Percentiles rank a stretch among this genome's conserved stretches.
Evolutionary conservation across 2,329 filamentous ascomycete genomes (phyloP).

Genomic region (Aspergillus novoparasiticus): DNA sequence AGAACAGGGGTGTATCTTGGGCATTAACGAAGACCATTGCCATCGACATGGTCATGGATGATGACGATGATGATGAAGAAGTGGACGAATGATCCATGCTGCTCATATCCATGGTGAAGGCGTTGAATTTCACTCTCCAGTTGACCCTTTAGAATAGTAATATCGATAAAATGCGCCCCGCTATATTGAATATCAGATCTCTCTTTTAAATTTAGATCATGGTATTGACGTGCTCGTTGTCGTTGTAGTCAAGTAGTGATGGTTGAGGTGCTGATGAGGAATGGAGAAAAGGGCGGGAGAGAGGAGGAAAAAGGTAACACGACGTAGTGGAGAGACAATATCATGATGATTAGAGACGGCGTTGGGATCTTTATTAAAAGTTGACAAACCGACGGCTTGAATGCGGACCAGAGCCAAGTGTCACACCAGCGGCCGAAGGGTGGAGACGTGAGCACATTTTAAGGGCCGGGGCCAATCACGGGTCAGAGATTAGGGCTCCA

Average conservation of each 20-base stretch:
- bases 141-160: not conserved
- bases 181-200: not conserved
- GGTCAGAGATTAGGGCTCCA: conserved; percentile 16
- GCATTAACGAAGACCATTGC: conserved; percentile 55
- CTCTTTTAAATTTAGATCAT: not conserved
- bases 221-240: not conserved
- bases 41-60: conserved; percentile 30
- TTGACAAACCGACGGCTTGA: not conserved
- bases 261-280: not conserved
- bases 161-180: not conserved
- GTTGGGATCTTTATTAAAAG: conserved; percentile 1
- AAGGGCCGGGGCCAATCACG: conserved; percentile 8
- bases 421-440: not conserved
- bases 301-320: not conserved
- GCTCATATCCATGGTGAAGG: conserved; percentile 19
- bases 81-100: conserved; percentile 22
- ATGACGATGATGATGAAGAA: conserved; percentile 17
- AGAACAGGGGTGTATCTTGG: conserved; percentile 66
- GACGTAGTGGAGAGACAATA: not conserved
- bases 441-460: conserved; percentile 22
- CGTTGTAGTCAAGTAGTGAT: not conserved
- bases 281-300: not conserved
- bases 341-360: not conserved
- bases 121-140: not conserved
- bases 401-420: conserved; percentile 1